These are phyloP conservation scores for Blakeslea trispora DNA, from an alignment of 371 early-diverging fungal species.

Conservation along the genomic window DNA sequence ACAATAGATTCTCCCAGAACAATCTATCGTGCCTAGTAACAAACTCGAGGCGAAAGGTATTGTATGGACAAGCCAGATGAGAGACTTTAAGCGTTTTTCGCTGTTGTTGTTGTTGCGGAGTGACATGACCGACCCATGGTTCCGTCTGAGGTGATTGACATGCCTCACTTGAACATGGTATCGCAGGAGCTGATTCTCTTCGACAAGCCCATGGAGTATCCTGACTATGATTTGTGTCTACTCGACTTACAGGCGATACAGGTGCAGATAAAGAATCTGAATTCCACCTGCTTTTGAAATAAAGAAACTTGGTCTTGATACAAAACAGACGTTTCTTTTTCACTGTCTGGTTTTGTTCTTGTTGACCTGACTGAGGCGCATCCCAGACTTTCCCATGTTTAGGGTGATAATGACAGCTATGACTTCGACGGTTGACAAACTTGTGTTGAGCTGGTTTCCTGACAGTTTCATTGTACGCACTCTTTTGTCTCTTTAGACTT, in stretches of 20 bases:
- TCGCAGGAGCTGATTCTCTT: constrained; percentile 21
- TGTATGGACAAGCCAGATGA: constrained; percentile 24
- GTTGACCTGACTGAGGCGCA: background rate
- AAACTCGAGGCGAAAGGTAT: constrained; percentile 19
- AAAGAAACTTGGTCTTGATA: constrained; percentile 7
- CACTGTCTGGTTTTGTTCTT: background rate
- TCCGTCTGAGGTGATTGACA: background rate
- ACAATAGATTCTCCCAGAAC: constrained; percentile 17
- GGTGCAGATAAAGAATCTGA: constrained; percentile 1
- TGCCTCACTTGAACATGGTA: background rate
- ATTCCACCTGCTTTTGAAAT: constrained; percentile 5
- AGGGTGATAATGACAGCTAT: background rate
- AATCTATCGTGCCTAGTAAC: constrained; percentile 10
- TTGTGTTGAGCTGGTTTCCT: too few species aligned
- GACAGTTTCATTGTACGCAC: constrained; percentile 4
- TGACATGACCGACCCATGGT: background rate
- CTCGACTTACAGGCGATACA: background rate
- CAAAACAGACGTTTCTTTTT: background rate
- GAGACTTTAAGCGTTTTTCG: constrained; percentile 13
- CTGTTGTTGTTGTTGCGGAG: constrained; percentile 7
- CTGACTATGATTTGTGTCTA: too few species aligned
- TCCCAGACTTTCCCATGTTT: background rate
- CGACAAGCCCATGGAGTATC: background rate
- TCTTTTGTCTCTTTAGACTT: constrained; percentile 14
- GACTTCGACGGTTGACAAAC: background rate